Base-by-base conservation (phyloP, 371 early-diverging fungal genomes). In the Mucor sp. region DNA sequence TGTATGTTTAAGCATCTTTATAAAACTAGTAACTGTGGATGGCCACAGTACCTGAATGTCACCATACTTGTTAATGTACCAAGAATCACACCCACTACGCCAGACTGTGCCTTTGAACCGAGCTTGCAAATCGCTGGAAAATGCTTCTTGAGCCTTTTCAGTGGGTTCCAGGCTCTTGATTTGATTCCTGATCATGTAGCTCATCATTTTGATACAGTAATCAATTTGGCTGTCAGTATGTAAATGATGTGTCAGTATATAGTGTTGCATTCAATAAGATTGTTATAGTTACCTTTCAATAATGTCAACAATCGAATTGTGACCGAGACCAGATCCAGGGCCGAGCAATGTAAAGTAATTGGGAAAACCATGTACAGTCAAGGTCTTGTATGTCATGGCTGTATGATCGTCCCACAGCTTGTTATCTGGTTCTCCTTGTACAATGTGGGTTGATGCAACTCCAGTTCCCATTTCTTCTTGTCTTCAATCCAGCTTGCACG, bases 401-500 rank as follows among this genome's bases (percentile, higher is more conserved):
- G 62, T 28, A 15, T 63, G 56, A 6, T 70, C 58, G 23, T 69
- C 63, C 74, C 69, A 74, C 2, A 63, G 37, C 7, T 65, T 39
- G 6, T 67, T 67, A 63, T 39, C 4, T 66, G 66, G 15, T 56
- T 63, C 6, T 63, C 44, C 25, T 63, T 53, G 12, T 63, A 43
- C 14, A 61, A 6, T 15, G 60, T 57, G 7, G 57, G 57, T n/a
- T 57, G 57, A 33, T 57, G 33, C 57, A 57, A 57, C n/a, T 57
- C 57, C 33, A 57, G n/a, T n/a, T 47, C 50, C 47, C 89, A 89
- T 53, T 82, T 63, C 39, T 81, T 76, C 19, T 66, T 66, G 0
- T 60, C 67, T 23, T 80, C 74, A 5, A 80, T 41, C 89, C 89
- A 89, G 27, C 66, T 66, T 5, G 77, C 67, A 12, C 59, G 48